A percentile compares a stretch with the other conserved stretches of the same genome.
phyloP scores from a whole-genome alignment of 2,329 filamentous ascomycete genomes.

The Magnaporthiopsis incrustans region DNA sequence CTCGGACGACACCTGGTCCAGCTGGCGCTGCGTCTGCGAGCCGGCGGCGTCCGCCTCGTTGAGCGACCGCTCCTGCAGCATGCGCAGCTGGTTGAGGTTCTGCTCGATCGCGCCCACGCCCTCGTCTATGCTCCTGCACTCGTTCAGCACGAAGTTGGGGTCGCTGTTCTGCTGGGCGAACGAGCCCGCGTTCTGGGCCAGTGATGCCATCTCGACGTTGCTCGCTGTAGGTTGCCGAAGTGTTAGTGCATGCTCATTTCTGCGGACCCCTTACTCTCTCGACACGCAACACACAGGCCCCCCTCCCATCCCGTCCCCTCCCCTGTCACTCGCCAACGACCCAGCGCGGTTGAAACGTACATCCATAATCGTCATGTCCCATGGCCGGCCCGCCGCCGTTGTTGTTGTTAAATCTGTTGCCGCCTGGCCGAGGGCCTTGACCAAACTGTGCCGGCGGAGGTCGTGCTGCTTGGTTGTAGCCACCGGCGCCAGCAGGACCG shows the following conservation, averaged over 20 bases:
- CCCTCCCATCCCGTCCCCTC: no score
- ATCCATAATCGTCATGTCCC: slow-evolving; percentile 28
- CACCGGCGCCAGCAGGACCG: slow-evolving; percentile 18
- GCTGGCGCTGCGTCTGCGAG: slow-evolving; percentile 56
- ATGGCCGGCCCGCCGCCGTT: slow-evolving; percentile 19
- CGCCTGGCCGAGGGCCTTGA: slow-evolving; percentile 21
- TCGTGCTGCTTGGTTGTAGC: slow-evolving; percentile 24
- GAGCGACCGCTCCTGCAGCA: slow-evolving; percentile 63
- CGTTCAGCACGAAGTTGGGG: slow-evolving; percentile 73
- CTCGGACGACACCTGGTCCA: slow-evolving; percentile 66
- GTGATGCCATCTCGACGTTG: slow-evolving; percentile 65
- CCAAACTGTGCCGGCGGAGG: slow-evolving; percentile 21
- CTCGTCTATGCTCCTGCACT: slow-evolving; percentile 72
- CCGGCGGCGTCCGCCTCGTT: slow-evolving; percentile 64
- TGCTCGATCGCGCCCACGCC: slow-evolving; percentile 67
- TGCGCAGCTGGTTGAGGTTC: slow-evolving; percentile 64
- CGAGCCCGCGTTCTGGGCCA: slow-evolving; percentile 42
- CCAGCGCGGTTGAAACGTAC: slow-evolving; percentile 17
- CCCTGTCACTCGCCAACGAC: no score
- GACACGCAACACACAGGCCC: neutral
- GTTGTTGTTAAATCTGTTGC: slow-evolving; percentile 7
- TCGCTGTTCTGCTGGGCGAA: slow-evolving; percentile 37
- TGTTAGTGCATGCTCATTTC: neutral
- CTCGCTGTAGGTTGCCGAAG: slow-evolving; percentile 22
- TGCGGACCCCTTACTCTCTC: neutral